Evolutionary conservation across 805 yeast species (phyloP).

Genomic region (Grigorovia jiainica): DNA sequence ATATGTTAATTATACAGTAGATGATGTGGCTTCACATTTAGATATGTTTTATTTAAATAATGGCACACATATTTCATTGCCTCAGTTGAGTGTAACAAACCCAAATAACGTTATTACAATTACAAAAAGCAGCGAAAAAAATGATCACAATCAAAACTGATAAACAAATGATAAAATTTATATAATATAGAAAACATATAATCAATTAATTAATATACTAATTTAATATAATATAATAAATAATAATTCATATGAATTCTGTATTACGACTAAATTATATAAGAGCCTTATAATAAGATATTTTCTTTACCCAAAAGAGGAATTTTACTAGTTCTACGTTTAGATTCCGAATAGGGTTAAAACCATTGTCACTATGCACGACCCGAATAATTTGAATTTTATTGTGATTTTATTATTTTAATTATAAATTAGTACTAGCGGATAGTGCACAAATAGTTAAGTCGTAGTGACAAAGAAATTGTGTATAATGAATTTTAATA

Average conservation of each 20-base stretch:
- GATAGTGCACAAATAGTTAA: too few relatives aligned
- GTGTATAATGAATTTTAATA: not conserved
- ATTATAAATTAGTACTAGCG: too few relatives aligned
- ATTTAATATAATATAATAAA: too few relatives aligned
- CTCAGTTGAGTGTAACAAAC: constrained; percentile 24
- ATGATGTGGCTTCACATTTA: constrained; percentile 22
- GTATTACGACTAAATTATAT: too few relatives aligned
- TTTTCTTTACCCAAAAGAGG: not conserved
- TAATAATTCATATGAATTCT: too few relatives aligned
- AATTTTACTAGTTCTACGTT: not conserved
- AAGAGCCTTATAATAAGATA: too few relatives aligned
- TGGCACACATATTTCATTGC: constrained; percentile 23
- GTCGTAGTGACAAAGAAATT: not conserved
- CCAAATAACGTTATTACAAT: constrained; percentile 10
- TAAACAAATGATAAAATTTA: not conserved
- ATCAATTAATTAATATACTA: not conserved
- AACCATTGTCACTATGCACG: not conserved
- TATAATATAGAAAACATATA: not conserved
- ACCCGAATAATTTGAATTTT: not conserved
- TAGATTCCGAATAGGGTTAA: not conserved
- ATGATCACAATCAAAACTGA: not conserved
- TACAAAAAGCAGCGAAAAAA: not conserved
- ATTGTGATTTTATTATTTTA: not conserved
- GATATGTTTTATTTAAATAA: constrained; percentile 23
- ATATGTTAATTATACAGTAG: too few relatives aligned